phyloP scores from a whole-genome alignment of 176 grass and related monocot genomes.

The Rhynchospora pubera region DNA sequence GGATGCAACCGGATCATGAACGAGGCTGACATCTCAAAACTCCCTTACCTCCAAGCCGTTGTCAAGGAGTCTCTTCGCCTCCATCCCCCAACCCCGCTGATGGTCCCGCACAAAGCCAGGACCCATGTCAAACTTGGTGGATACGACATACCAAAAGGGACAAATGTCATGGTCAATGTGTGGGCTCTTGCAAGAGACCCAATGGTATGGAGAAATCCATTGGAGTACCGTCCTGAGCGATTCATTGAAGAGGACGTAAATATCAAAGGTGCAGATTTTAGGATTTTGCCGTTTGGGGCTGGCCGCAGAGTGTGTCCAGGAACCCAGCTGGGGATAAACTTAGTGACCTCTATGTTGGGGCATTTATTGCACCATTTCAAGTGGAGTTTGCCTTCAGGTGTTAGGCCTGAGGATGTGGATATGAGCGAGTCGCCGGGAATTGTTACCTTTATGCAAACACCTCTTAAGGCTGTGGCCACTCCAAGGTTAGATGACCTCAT shows the following conservation, averaged over 20 bases:
- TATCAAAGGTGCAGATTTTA: conserved; percentile 58
- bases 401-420: conserved; percentile 25
- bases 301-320: conserved; percentile 56
- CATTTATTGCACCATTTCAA: conserved; percentile 51
- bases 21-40: conserved; percentile 40
- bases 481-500: too few species aligned
- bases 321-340: conserved; percentile 53
- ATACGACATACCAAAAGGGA: conserved; percentile 45
- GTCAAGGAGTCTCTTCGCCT: conserved; percentile 59
- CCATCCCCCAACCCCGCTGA: conserved; percentile 52
- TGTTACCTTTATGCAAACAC: too few species aligned
- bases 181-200: conserved; percentile 51
- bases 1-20: conserved; percentile 27
- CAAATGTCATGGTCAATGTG: conserved; percentile 46
- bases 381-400: conserved; percentile 39
- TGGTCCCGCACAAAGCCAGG: conserved; percentile 51
- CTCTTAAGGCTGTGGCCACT: too few species aligned
- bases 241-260: conserved; percentile 39
- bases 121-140: conserved; percentile 35
- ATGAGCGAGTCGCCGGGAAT: too few species aligned
- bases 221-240: conserved; percentile 46
- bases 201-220: conserved; percentile 33
- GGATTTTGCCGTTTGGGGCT: conserved; percentile 49
- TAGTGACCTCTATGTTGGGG: conserved; percentile 46
- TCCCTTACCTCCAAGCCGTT: conserved; percentile 48